Percentiles rank a stretch among this genome's conserved stretches.
phyloP scores from a whole-genome alignment of 1,284 basidiomycete genomes.

The Austropuccinia psidii region DNA sequence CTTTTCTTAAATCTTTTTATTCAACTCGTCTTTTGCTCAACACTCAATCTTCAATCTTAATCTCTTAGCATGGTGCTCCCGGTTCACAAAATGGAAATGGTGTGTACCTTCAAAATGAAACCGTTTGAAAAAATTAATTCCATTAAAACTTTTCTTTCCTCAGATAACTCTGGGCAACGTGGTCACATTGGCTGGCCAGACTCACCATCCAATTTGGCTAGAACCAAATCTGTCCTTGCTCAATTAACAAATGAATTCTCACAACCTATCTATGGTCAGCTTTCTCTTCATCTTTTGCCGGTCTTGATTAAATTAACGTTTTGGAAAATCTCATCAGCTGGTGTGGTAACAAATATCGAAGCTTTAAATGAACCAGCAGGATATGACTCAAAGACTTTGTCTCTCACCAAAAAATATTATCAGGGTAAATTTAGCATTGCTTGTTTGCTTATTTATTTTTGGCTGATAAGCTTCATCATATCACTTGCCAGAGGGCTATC shows the following conservation, averaged over 20 bases:
- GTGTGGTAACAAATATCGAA: not conserved
- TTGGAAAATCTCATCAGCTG: not conserved
- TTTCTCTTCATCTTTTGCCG: not conserved
- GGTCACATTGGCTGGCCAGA: constrained; percentile 64
- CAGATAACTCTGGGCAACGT: constrained; percentile 58
- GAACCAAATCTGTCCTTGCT: constrained; percentile 64
- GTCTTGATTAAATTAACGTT: not conserved
- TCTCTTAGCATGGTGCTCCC: constrained; percentile 48
- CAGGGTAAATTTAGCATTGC: constrained; percentile 36
- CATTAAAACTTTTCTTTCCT: not conserved
- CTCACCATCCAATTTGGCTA: constrained; percentile 59
- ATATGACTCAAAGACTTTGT: constrained; percentile 57
- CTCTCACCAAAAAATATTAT: constrained; percentile 61
- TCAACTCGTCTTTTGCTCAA: not conserved
- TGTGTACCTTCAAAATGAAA: constrained; percentile 50
- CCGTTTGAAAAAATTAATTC: not conserved
- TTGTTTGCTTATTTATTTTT: not conserved
- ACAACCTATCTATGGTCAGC: constrained; percentile 49
- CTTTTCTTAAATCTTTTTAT: no score
- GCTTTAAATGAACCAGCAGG: constrained; percentile 65
- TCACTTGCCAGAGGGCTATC: not conserved
- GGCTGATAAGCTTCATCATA: constrained; percentile 50
- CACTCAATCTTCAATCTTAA: not conserved
- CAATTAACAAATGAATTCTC: constrained; percentile 48
- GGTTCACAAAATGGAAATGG: constrained; percentile 58